Evolutionary conservation across 2,329 filamentous ascomycete species (phyloP).

Genomic region (Talaromyces verruculosus): DNA sequence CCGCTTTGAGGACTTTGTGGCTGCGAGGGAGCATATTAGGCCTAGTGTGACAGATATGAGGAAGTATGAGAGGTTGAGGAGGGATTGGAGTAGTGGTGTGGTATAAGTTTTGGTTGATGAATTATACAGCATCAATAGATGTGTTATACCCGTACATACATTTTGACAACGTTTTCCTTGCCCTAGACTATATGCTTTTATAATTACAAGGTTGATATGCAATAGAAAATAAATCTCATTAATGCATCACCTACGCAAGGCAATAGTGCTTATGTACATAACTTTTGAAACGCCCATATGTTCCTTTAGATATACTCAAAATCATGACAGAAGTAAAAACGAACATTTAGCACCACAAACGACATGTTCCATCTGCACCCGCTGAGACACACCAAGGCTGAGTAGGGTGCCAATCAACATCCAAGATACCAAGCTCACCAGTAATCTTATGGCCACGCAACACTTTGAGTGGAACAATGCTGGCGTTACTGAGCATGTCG

Average conservation of each 20-base stretch:
- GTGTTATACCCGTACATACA: background rate
- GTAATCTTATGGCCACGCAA: constrained; percentile 85
- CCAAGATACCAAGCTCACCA: constrained; percentile 83
- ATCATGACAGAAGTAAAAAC: background rate
- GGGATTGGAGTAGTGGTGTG: constrained; percentile 45
- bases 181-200: background rate
- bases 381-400: constrained; percentile 95
- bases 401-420: constrained; percentile 91
- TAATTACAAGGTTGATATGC: background rate
- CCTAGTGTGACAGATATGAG: constrained; percentile 58
- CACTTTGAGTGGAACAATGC: constrained; percentile 93
- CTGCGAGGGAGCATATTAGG: constrained; percentile 41
- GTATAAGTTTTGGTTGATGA: constrained; percentile 8
- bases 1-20: constrained; percentile 45
- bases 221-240: background rate
- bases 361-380: constrained; percentile 87
- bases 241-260: constrained; percentile 2
- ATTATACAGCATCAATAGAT: background rate
- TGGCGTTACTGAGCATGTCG: constrained; percentile 93
- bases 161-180: background rate
- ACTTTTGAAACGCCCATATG: constrained; percentile 21
- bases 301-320: background rate
- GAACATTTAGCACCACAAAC: constrained; percentile 70
- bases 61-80: constrained; percentile 57
- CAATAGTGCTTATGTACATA: constrained; percentile 21